phyloP scores from a whole-genome alignment of 148 eudicot species.

The Agrostemma githago region DNA sequence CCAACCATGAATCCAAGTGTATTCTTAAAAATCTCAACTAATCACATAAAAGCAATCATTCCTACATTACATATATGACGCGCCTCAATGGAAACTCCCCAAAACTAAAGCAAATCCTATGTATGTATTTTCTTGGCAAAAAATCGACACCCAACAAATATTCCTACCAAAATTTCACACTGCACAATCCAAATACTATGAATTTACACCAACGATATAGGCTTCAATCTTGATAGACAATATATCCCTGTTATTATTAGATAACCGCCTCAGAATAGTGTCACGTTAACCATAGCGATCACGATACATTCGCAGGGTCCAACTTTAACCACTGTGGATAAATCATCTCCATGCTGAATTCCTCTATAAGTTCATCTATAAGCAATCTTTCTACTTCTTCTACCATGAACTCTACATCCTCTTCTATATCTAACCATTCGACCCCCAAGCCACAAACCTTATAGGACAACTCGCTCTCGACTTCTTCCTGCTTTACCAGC shows the following conservation, averaged over 20 bases:
- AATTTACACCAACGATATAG: slow-evolving; percentile 1
- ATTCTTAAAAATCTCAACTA: no score
- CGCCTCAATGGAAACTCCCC: not conserved
- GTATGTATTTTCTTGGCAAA: slow-evolving; percentile 18
- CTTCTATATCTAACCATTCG: slow-evolving; percentile 46
- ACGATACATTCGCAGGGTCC: not conserved
- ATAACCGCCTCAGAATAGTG: not conserved
- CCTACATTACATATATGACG: no score
- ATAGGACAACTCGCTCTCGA: slow-evolving; percentile 32
- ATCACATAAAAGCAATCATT: no score
- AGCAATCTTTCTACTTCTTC: slow-evolving; percentile 50
- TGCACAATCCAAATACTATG: slow-evolving; percentile 13
- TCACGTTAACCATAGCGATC: not conserved
- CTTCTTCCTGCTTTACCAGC: slow-evolving; percentile 47
- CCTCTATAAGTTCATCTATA: slow-evolving; percentile 47
- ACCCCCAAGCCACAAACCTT: slow-evolving; percentile 35
- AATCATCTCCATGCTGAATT: slow-evolving; percentile 26
- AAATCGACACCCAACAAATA: slow-evolving; percentile 15
- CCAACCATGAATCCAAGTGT: no score
- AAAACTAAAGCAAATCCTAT: slow-evolving; percentile 9
- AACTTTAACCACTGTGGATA: slow-evolving; percentile 13
- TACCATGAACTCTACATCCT: slow-evolving; percentile 41
- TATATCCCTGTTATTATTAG: no score
- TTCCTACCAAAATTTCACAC: slow-evolving; percentile 16
- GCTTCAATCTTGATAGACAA: no score